Evolutionary conservation across 179 eudicot genomes (phyloP), one percentile per base, ranked within the genome.

Genomic region (Silene coronaria): DNA sequence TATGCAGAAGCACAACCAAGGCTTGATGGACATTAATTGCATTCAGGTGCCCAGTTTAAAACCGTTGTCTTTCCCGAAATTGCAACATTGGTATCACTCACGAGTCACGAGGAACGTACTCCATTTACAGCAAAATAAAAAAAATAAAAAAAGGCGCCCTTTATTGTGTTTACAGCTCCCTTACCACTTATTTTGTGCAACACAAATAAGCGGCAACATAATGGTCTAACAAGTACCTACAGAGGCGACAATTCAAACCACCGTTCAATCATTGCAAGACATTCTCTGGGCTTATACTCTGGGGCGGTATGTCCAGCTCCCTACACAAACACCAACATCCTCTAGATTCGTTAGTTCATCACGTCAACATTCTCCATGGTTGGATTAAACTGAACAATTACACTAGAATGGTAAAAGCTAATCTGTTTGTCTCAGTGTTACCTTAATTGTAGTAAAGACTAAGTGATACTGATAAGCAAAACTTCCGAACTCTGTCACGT

Each of bases 301-400:
- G 72, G 72, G 12, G 72, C 58, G 0, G 76, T 73, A 10, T 60
- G 76, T 22, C 67, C 67, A 10, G 53, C 76, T 58, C 67, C 76
- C 76, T 70, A 48, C 21, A 45, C 73, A 12, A 66, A 67, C 14
- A 46, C 2, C 27, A 21, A 12, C 2, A 21, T 67, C 28, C 6
- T 30, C 19, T 30, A 6, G 46, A 30, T 32, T 6, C 38, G 8
- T 65, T 10, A 28, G 3, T 34, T 5, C 42, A 12, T 22, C 66
- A 24, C 16, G 0, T 61, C 34, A 24, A 53, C 58, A 60, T 60
- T 5, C 13, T 65, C 2, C 11, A 8, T 34, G 38, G 24, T 34
- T n/a, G 45, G 71, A 19, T 67, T 34, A 66, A 24, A 32, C 48
- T 28, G 70, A 66, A 14, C 16, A 32, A 66, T 0, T 4, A 63